Evolutionary conservation across 306 rosid genomes (phyloP).

Genomic region (Gastrolobium bilobum): DNA sequence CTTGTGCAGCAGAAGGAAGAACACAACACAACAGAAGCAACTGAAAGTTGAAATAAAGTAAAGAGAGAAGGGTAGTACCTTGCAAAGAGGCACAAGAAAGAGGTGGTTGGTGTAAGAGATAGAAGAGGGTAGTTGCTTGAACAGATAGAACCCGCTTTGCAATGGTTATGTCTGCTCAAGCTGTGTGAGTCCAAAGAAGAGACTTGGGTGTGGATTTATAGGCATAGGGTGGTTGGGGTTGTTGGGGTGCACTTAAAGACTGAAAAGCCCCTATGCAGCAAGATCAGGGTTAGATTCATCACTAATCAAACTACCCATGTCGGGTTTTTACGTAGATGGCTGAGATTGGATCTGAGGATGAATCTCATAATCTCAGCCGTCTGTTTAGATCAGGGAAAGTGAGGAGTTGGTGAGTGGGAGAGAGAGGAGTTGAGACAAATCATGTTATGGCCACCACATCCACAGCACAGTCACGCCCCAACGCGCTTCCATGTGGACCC

Average conservation of each 20-base stretch:
- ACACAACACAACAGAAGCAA: conserved; percentile 6
- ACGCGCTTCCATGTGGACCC: conserved; percentile 25
- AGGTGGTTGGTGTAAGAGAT: not conserved
- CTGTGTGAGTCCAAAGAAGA: conserved; percentile 38
- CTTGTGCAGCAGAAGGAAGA: not conserved
- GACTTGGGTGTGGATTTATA: conserved; percentile 43
- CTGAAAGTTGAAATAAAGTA: not conserved
- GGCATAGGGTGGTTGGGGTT: not conserved
- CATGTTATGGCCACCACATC: conserved; percentile 7
- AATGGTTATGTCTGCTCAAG: conserved; percentile 46
- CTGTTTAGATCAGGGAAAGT: not conserved
- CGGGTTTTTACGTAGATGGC: not conserved
- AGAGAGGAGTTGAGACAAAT: not conserved
- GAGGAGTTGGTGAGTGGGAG: conserved; percentile 41
- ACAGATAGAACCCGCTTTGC: conserved; percentile 37
- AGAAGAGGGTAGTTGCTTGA: conserved; percentile 27
- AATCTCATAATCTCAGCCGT: not conserved
- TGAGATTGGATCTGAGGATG: conserved; percentile 12
- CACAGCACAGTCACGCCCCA: not conserved
- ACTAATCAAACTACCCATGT: not conserved
- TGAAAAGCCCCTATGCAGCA: conserved; percentile 13
- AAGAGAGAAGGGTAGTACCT: conserved; percentile 35
- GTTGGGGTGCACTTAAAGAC: conserved; percentile 2
- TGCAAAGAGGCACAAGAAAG: conserved; percentile 3
- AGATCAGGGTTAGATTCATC: conserved; percentile 42